Evolutionary conservation across 306 rosid species (phyloP).

Genomic region (Cicer chorassanicum): DNA sequence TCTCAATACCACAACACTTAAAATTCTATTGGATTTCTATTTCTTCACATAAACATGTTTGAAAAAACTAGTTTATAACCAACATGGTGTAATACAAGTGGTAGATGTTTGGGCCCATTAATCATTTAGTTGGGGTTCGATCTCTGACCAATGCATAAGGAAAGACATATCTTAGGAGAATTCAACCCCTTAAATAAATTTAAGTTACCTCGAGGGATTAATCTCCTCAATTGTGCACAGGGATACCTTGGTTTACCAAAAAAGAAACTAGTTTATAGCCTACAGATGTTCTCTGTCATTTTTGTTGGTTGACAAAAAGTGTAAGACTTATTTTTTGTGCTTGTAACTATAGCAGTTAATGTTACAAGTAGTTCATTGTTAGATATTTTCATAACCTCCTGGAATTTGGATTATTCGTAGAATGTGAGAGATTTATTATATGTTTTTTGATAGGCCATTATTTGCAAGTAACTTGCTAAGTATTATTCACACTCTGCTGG

Average conservation of each 20-base stretch:
- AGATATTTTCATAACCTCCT: conserved; percentile 20
- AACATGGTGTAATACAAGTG: too few species aligned
- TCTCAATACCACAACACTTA: conserved; percentile 1
- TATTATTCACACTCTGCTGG: conserved; percentile 84
- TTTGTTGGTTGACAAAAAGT: conserved; percentile 1
- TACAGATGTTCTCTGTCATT: background rate
- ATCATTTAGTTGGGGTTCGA: too few species aligned
- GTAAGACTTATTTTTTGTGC: background rate
- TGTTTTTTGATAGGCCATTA: conserved; percentile 69
- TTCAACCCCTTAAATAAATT: too few species aligned
- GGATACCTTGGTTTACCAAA: too few species aligned
- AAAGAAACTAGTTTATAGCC: background rate
- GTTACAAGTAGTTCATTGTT: conserved; percentile 25
- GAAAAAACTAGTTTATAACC: background rate
- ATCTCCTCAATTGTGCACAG: too few species aligned
- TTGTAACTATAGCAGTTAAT: background rate
- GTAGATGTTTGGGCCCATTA: too few species aligned
- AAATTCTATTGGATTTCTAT: background rate
- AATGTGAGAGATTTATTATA: conserved; percentile 25
- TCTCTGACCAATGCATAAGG: too few species aligned
- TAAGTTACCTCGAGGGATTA: too few species aligned
- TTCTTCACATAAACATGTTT: background rate
- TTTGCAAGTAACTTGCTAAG: conserved; percentile 83
- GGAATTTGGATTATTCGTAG: conserved; percentile 18
- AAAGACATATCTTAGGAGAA: too few species aligned